Base-by-base conservation (phyloP, 495 filamentous ascomycete species). In the Penicillium verhagenii region DNA sequence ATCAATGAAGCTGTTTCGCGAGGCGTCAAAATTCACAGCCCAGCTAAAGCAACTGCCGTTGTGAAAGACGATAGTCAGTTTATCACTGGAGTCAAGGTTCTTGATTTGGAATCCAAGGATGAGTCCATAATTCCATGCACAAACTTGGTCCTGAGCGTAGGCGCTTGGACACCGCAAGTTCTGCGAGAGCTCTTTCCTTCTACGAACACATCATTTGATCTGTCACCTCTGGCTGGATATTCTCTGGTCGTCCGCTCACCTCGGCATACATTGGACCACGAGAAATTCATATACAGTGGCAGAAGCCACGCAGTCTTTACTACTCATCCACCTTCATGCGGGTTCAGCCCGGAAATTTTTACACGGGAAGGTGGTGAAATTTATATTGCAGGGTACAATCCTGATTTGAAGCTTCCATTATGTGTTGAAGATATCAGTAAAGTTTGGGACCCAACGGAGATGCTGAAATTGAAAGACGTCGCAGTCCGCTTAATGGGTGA, bases 341-440 rank as follows among this genome's bases (percentile, higher is more conserved):
- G 77, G 0, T 90, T 86, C 69, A 82, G 81, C 9, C 89, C 90
- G 0, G 90, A 94, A 70, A 72, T 91, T 7, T 91, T 91, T 67
- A 83, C 82, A 3, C 77, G 89, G 6, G 59, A 72, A 11, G 80
- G 82, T 2, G 82, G 80, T 0, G 80, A 90, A 46, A 83, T 92
- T 13, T 92, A 90, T 62, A 70, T 94, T 54, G 88, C 86, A 0
- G 90, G 90, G 0, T 62, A 92, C 18, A 94, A 94, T 64, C 80
- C 71, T 9, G 62, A 75, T 0, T 72, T 89, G 9, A 75, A 79
- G 0, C 70, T 93, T 10, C 88, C 88, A 1, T 64, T 69, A 4
- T 54, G 79, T 4, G 72, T 82, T 8, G 68, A 67, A 13, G 63
- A 63, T n/a, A 79, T 78, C 6, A 75, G 81, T 33, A 61, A 75